Evolutionary conservation across 257 asterid genomes (phyloP).

Genomic region (Nicotiana knightiana): DNA sequence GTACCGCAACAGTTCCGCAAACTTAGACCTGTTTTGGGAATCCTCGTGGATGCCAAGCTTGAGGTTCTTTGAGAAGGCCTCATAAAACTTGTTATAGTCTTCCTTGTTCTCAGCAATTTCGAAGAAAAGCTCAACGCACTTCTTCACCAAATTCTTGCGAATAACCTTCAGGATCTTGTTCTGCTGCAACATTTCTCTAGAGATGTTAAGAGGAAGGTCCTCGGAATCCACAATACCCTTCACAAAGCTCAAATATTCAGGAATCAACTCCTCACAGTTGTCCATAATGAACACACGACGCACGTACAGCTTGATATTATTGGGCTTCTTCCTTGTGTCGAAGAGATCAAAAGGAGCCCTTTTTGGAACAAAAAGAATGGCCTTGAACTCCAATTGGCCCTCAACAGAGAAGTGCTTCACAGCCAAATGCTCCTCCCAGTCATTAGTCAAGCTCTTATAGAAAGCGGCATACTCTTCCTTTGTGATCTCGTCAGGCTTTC

Average conservation of each 20-base stretch:
- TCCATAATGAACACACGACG: constrained; percentile 61
- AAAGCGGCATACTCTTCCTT: constrained; percentile 59
- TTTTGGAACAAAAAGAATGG: constrained; percentile 49
- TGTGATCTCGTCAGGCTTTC: constrained; percentile 54
- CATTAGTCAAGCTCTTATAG: constrained; percentile 54
- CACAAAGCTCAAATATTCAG: constrained; percentile 48
- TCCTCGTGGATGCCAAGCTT: constrained; percentile 62
- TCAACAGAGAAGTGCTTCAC: constrained; percentile 61
- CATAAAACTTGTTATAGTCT: constrained; percentile 51
- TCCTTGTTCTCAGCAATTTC: constrained; percentile 65
- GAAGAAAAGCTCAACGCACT: constrained; percentile 53
- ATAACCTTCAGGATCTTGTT: constrained; percentile 60
- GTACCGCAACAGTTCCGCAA: constrained; percentile 45
- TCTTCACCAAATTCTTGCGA: constrained; percentile 59
- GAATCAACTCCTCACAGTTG: constrained; percentile 54
- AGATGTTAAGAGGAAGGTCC: constrained; percentile 52
- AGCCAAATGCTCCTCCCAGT: constrained; percentile 55
- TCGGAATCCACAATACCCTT: constrained; percentile 59
- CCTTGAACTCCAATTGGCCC: constrained; percentile 60
- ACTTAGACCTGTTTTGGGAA: constrained; percentile 35
- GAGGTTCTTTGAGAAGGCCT: constrained; percentile 48
- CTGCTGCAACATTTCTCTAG: constrained; percentile 50
- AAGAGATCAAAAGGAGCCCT: constrained; percentile 60
- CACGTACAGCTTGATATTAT: constrained; percentile 54
- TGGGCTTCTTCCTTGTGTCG: constrained; percentile 55